Conservation (phyloP, 495 filamentous ascomycete genomes). For the Patellaria atrata region DNA sequence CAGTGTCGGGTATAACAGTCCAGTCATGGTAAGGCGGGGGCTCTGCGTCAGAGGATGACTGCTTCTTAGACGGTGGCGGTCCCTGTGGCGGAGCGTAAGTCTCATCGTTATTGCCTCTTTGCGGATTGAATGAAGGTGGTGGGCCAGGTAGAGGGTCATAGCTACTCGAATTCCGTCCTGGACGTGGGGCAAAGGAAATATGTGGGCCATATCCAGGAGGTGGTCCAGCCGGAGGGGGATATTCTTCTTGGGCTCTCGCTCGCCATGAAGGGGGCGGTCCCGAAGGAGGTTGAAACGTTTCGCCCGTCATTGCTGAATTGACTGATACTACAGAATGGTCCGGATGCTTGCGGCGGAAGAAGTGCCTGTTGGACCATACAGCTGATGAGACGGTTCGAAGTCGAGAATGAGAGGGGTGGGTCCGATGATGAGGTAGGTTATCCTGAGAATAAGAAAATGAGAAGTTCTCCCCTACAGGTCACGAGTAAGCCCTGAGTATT, state of each 20-base stretch:
- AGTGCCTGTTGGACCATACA: too few species aligned
- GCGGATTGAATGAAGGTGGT: constrained; percentile 13
- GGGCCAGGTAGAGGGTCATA: constrained; percentile 19
- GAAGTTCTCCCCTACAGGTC: too few species aligned
- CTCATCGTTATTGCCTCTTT: constrained; percentile 1
- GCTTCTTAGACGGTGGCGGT: constrained; percentile 27
- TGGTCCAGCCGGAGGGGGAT: constrained; percentile 20
- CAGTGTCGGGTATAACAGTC: constrained; percentile 63
- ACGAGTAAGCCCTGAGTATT: too few species aligned
- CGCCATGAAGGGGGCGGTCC: constrained; percentile 6
- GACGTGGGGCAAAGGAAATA: constrained; percentile 15
- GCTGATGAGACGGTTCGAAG: too few species aligned
- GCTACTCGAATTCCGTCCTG: constrained; percentile 2
- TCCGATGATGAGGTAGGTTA: too few species aligned
- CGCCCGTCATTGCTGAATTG: constrained; percentile 3
- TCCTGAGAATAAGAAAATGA: too few species aligned
- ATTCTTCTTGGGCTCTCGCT: background rate
- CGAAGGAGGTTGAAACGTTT: constrained; percentile 21
- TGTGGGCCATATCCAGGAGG: constrained; percentile 16
- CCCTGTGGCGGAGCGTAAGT: constrained; percentile 28
- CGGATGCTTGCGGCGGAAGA: too few species aligned
- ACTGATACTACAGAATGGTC: too few species aligned
- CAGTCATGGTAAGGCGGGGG: constrained; percentile 59
- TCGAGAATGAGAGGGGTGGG: too few species aligned
- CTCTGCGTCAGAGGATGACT: constrained; percentile 14